Conservation (phyloP, 1,284 basidiomycete species). For the Papiliotrema fonsecae region DNA sequence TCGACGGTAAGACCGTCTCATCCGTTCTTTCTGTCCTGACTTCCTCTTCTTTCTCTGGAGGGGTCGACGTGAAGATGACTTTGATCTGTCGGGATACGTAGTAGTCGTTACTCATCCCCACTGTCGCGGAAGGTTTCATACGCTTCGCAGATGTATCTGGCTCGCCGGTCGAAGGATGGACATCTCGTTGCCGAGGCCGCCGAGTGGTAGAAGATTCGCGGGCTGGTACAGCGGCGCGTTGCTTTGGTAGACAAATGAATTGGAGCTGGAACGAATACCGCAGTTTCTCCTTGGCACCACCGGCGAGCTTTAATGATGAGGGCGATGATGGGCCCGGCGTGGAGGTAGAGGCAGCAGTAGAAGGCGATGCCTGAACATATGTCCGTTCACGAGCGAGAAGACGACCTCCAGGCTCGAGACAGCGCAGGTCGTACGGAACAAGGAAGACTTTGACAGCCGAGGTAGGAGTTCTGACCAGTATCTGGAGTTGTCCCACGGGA, state of each 20-base stretch:
- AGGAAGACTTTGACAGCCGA: conserved; percentile 52
- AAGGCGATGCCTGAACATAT: conserved; percentile 17
- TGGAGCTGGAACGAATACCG: conserved; percentile 50
- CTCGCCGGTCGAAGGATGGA: too few species aligned
- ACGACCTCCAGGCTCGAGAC: conserved; percentile 38
- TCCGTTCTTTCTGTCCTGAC: conserved; percentile 36
- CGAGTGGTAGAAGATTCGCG: conserved; percentile 12
- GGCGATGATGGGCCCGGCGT: conserved; percentile 1
- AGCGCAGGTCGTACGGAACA: conserved; percentile 51
- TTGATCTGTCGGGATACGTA: conserved; percentile 39
- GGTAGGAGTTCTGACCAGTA: conserved; percentile 51
- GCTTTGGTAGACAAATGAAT: conserved; percentile 37
- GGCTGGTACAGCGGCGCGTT: neutral
- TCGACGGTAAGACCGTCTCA: conserved; percentile 34
- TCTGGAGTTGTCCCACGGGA: conserved; percentile 51
- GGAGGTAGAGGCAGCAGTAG: neutral
- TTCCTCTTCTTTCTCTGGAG: conserved; percentile 18
- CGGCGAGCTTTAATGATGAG: neutral
- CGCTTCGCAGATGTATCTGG: neutral
- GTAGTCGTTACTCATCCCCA: conserved; percentile 16
- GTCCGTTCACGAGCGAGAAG: conserved; percentile 42
- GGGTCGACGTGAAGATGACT: conserved; percentile 37
- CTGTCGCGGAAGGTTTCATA: neutral
- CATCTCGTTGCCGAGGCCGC: neutral
- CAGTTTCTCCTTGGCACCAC: conserved; percentile 29